These are phyloP conservation scores for Panus rudis DNA, from an alignment of 768 basidiomycete genomes.

Conservation along the genomic window DNA sequence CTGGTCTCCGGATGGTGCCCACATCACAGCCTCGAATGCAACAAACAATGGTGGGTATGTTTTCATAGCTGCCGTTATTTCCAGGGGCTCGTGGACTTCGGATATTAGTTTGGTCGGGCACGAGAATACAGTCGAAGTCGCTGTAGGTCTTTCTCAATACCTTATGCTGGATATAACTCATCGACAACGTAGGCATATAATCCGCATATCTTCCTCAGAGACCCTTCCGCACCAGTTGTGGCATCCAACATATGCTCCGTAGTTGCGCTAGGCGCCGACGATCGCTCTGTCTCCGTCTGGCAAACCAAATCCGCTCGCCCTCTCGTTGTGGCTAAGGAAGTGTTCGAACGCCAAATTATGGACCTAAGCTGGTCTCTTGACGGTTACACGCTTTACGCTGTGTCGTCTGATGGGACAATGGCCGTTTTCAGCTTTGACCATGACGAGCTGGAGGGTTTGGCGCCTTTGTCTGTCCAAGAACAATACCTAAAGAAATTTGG, in stretches of 20 bases:
- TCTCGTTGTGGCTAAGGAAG: conserved; percentile 86
- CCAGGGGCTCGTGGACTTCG: conserved; percentile 80
- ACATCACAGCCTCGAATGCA: conserved; percentile 95
- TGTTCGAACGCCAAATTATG: conserved; percentile 92
- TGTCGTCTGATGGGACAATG: conserved; percentile 93
- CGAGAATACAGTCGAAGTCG: conserved; percentile 94
- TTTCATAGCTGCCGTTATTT: conserved; percentile 95
- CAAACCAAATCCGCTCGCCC: conserved; percentile 89
- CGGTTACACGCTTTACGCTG: conserved; percentile 87
- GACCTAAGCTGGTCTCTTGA: conserved; percentile 96
- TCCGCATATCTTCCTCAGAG: conserved; percentile 87
- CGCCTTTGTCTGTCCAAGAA: conserved; percentile 63
- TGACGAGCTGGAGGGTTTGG: conserved; percentile 76
- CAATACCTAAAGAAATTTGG: conserved; percentile 80
- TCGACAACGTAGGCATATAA: conserved; percentile 66
- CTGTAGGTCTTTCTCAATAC: conserved; percentile 42
- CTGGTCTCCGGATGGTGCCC: conserved; percentile 99
- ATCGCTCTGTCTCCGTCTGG: conserved; percentile 93
- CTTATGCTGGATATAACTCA: neutral
- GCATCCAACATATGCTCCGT: conserved; percentile 87
- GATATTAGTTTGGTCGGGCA: conserved; percentile 95
- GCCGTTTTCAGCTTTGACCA: conserved; percentile 81
- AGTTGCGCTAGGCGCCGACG: conserved; percentile 90
- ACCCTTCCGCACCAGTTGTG: conserved; percentile 55
- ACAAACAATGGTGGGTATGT: conserved; percentile 95